A percentile compares a stretch with the other conserved stretches of the same genome.
phyloP scores from a whole-genome alignment of 257 asterid genomes.

The Capsicum rhomboideum region DNA sequence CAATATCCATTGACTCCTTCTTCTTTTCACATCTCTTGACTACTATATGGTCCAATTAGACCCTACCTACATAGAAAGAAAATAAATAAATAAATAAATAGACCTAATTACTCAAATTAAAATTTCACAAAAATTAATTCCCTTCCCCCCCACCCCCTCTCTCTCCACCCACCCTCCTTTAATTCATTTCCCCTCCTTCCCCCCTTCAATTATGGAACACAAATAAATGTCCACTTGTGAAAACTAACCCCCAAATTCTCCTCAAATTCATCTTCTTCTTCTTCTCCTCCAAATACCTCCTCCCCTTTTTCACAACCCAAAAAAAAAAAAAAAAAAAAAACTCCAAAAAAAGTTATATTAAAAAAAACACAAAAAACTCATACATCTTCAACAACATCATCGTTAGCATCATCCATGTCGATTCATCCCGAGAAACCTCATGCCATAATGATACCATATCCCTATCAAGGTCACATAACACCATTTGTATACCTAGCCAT shows the following conservation, averaged over 20 bases:
- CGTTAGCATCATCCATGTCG: conserved; percentile 26
- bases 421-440: conserved; percentile 40
- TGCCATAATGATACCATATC: conserved; percentile 68
- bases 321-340: not conserved
- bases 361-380: too few relatives aligned
- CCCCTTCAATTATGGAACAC: conserved; percentile 8
- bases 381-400: not conserved
- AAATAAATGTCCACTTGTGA: not conserved
- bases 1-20: not conserved
- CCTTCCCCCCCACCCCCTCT: not conserved
- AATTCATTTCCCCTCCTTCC: conserved; percentile 5
- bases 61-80: not conserved
- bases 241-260: not conserved
- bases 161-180: not conserved
- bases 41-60: not conserved
- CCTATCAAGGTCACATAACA: conserved; percentile 74
- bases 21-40: too few relatives aligned
- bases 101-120: not conserved
- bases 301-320: too few relatives aligned
- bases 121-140: not conserved
- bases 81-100: not conserved
- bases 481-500: conserved; percentile 64
- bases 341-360: not conserved
- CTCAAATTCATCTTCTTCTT: not conserved
- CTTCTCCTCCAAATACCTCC: not conserved